Percentiles rank a stretch among this genome's conserved stretches.
These are phyloP conservation scores for Hypoxylon sp. DNA, from an alignment of 2,329 filamentous ascomycete species.

Conservation along the genomic window DNA sequence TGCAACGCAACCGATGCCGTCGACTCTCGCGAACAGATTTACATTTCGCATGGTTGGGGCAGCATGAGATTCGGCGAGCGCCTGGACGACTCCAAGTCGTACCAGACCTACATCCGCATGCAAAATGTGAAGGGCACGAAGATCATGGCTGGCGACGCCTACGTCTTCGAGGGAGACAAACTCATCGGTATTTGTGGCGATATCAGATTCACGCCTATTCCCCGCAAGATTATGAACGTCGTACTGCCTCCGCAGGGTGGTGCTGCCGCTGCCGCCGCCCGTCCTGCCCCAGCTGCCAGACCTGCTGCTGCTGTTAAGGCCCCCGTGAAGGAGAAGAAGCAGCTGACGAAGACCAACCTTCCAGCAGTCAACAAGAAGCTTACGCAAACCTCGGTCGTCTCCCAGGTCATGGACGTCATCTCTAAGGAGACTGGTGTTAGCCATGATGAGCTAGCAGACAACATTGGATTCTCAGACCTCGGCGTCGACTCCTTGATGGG, in stretches of 20 bases:
- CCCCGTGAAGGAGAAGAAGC: constrained; percentile 52
- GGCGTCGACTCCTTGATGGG: constrained; percentile 70
- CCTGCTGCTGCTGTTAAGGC: constrained; percentile 49
- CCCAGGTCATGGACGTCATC: constrained; percentile 60
- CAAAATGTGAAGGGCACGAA: constrained; percentile 60
- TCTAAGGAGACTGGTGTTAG: constrained; percentile 64
- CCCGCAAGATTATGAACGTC: constrained; percentile 70
- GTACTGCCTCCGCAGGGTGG: constrained; percentile 69
- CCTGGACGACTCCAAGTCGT: constrained; percentile 55
- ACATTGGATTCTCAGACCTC: constrained; percentile 63
- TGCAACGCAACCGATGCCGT: constrained; percentile 66
- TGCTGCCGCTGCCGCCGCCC: constrained; percentile 49
- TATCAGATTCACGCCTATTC: constrained; percentile 72
- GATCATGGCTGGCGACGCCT: constrained; percentile 62
- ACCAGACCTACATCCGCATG: constrained; percentile 66
- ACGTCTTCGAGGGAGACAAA: constrained; percentile 61
- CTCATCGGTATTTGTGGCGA: constrained; percentile 60
- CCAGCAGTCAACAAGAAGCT: constrained; percentile 60
- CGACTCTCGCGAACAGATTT: constrained; percentile 62
- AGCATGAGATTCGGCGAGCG: constrained; percentile 60
- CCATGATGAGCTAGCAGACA: constrained; percentile 63
- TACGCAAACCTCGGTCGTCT: constrained; percentile 53
- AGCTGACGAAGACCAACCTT: constrained; percentile 56
- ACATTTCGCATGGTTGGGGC: constrained; percentile 68
- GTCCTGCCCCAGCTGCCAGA: constrained; percentile 46